Evolutionary conservation across 2,329 filamentous ascomycete genomes (phyloP).

Genomic region (Colletotrichum endophyticum): DNA sequence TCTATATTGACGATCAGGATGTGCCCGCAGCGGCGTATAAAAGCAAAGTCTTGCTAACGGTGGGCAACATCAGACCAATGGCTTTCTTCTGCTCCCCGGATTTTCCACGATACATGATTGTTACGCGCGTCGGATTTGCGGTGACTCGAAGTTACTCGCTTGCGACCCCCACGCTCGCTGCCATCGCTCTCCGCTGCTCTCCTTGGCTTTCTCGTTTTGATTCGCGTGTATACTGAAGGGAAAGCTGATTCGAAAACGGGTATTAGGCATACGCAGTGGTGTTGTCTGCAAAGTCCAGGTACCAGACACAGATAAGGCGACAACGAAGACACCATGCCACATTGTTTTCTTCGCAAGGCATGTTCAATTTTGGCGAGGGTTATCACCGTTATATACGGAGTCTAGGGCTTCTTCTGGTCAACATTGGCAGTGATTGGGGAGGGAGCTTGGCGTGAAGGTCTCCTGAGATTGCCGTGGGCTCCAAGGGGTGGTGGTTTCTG

Average conservation of each 20-base stretch:
- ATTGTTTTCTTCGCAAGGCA: neutral
- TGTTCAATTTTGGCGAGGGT: accelerated
- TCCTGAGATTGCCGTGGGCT: neutral
- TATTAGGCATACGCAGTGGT: neutral
- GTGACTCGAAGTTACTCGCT: neutral
- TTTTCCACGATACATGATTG: neutral
- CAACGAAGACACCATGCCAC: too few species aligned
- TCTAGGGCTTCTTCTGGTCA: neutral
- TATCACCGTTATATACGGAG: neutral
- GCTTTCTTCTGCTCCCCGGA: neutral
- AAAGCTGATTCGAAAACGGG: neutral
- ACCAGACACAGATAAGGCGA: neutral
- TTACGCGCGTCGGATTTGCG: neutral
- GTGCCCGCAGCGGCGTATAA: neutral
- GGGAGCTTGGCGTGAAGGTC: neutral
- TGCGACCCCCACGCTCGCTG: neutral
- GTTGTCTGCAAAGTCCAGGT: neutral
- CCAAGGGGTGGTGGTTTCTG: neutral
- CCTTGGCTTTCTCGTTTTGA: neutral
- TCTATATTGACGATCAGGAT: neutral
- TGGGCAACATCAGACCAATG: neutral
- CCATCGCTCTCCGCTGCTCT: neutral
- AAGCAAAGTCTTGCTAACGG: neutral
- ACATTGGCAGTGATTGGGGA: neutral
- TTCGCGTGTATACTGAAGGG: neutral